phyloP scores from a whole-genome alignment of 768 basidiomycete species.

The Leucocoprinus sp. region DNA sequence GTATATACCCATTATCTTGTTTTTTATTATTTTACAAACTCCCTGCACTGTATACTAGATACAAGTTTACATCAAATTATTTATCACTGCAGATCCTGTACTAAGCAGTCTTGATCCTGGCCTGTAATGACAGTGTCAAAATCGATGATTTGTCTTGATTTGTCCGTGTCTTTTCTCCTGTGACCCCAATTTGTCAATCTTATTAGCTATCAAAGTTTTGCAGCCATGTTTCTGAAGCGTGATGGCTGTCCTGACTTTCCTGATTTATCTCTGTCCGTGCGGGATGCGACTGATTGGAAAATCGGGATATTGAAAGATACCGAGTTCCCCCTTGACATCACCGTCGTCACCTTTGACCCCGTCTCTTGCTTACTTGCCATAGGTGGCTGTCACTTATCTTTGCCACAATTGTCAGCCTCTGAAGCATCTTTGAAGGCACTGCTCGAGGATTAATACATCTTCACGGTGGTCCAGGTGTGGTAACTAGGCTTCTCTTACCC shows the following conservation, averaged over 20 bases:
- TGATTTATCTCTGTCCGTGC: constrained; percentile 51
- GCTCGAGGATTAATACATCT: constrained; percentile 53
- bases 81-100: not conserved
- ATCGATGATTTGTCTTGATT: too few relatives aligned
- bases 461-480: constrained; percentile 62
- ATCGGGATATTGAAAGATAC: constrained; percentile 39
- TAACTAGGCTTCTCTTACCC: constrained; percentile 38
- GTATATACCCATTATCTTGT: not conserved
- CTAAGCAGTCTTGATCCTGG: not conserved
- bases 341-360: constrained; percentile 50
- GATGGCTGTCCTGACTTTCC: constrained; percentile 23
- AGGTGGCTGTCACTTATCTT: constrained; percentile 28
- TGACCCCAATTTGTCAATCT: not conserved
- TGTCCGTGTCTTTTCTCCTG: not conserved
- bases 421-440: constrained; percentile 40
- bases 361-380: constrained; percentile 52
- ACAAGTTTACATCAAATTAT: not conserved
- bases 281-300: constrained; percentile 52
- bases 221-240: constrained; percentile 34
- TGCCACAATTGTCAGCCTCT: constrained; percentile 2
- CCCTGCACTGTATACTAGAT: not conserved
- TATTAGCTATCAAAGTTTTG: not conserved
- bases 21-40: not conserved
- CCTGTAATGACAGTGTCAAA: not conserved
- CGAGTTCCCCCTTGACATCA: constrained; percentile 43